These are phyloP conservation scores for Podaxis carcinomalis DNA, from an alignment of 768 basidiomycete genomes.

Conservation along the genomic window DNA sequence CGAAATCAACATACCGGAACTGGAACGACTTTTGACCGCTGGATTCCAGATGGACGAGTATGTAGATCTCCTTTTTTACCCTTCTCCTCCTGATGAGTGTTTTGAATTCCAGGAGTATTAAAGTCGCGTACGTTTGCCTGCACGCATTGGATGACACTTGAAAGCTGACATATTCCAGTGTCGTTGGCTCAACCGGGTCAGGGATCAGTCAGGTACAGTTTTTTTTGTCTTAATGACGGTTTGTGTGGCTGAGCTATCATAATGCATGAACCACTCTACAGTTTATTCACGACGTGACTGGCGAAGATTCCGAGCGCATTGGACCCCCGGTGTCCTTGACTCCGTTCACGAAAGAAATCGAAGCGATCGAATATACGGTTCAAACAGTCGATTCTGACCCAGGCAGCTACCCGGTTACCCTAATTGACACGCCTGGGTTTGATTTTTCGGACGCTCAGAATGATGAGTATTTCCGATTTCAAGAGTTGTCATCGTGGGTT, in stretches of 20 bases:
- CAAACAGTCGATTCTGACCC: background rate
- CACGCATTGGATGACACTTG: background rate
- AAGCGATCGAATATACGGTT: background rate
- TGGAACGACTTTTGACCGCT: background rate
- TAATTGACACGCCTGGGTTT: conserved; percentile 6
- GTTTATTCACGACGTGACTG: background rate
- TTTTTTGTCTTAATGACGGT: no score
- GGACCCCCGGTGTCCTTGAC: background rate
- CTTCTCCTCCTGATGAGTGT: background rate
- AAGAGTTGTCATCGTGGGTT: background rate
- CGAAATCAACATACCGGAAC: background rate
- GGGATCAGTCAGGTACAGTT: background rate
- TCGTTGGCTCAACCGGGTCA: background rate
- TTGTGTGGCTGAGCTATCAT: no score
- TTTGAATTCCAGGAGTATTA: background rate
- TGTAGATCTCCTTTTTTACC: background rate
- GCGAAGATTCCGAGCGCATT: background rate
- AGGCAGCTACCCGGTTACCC: background rate
- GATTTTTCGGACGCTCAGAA: background rate
- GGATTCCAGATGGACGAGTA: background rate
- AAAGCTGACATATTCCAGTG: background rate
- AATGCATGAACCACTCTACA: background rate
- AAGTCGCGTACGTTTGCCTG: background rate
- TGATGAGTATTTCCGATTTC: background rate
- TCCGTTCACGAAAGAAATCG: background rate